Percentiles rank a stretch among this genome's conserved stretches.
These are phyloP conservation scores for Phytophthora gonapodyides DNA, from an alignment of 352 stramenopile genomes.

Conservation along the genomic window DNA sequence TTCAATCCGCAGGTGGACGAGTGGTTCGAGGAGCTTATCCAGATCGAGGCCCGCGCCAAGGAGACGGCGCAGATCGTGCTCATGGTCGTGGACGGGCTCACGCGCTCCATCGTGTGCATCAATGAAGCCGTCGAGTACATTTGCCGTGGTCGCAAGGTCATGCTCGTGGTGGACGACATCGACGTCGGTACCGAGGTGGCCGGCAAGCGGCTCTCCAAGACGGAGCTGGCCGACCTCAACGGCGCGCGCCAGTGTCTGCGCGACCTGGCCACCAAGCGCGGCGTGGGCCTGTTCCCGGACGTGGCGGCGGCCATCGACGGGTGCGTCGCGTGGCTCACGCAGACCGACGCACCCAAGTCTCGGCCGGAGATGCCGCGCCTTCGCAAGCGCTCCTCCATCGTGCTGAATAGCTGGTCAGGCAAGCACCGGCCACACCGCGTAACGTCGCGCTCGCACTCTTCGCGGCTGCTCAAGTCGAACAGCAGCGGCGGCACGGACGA, in stretches of 20 bases:
- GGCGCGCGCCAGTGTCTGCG: slow-evolving; percentile 79
- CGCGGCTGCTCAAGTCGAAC: slow-evolving; percentile 45
- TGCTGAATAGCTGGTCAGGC: slow-evolving; percentile 69
- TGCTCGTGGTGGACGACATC: slow-evolving; percentile 87
- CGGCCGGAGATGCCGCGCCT: slow-evolving; percentile 52
- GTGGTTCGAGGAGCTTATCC: slow-evolving; percentile 87
- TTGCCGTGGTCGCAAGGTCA: slow-evolving; percentile 65
- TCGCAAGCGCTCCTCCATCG: slow-evolving; percentile 78
- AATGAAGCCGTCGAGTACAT: slow-evolving; percentile 91
- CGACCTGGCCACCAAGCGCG: slow-evolving; percentile 54
- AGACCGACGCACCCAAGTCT: slow-evolving; percentile 52
- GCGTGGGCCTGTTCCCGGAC: slow-evolving; percentile 59
- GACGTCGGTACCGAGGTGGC: slow-evolving; percentile 51
- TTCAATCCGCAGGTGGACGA: slow-evolving; percentile 92
- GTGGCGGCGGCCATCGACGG: slow-evolving; percentile 49
- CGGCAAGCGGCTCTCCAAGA: slow-evolving; percentile 48
- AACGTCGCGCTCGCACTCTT: slow-evolving; percentile 72
- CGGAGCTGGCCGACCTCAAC: slow-evolving; percentile 84
- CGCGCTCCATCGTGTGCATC: slow-evolving; percentile 84
- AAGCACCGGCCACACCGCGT: slow-evolving; percentile 52
- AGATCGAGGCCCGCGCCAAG: slow-evolving; percentile 80
- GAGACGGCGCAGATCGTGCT: slow-evolving; percentile 83
- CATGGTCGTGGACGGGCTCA: slow-evolving; percentile 85
- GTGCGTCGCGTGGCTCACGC: slow-evolving; percentile 55
- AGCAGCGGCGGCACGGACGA: slow-evolving; percentile 43